These are phyloP conservation scores for Hyaloscypha hepaticicola DNA, from an alignment of 495 filamentous ascomycete species.

Conservation along the genomic window DNA sequence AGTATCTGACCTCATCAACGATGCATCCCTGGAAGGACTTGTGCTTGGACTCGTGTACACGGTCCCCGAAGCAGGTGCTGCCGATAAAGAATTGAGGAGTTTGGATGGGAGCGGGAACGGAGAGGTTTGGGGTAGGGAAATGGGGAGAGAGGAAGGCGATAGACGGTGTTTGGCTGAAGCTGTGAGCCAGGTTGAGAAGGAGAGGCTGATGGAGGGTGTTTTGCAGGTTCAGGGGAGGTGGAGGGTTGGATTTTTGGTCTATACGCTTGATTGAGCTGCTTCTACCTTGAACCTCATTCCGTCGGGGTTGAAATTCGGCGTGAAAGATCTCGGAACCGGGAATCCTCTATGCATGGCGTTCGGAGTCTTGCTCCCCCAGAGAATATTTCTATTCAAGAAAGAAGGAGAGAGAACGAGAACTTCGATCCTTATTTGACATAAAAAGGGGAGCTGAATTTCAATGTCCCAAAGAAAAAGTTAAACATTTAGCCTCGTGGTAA, in stretches of 20 bases:
- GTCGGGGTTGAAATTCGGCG: too few species aligned
- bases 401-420: too few species aligned
- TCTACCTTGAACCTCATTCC: neutral
- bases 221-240: conserved; percentile 15
- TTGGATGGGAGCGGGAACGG: neutral
- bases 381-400: too few species aligned
- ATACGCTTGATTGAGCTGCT: conserved; percentile 24
- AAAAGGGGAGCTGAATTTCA: too few species aligned
- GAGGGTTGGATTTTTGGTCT: conserved; percentile 25
- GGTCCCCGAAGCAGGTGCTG: neutral
- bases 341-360: too few species aligned
- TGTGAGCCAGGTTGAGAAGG: neutral
- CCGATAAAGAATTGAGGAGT: conserved; percentile 7
- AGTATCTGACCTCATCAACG: neutral
- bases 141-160: neutral
- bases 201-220: conserved; percentile 23
- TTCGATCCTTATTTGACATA: too few species aligned
- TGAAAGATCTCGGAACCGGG: too few species aligned
- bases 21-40: conserved; percentile 9
- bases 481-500: too few species aligned
- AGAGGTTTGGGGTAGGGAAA: neutral
- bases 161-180: conserved; percentile 11
- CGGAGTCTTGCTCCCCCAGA: too few species aligned
- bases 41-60: conserved; percentile 21
- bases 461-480: too few species aligned